Evolutionary conservation across 2,329 filamentous ascomycete genomes (phyloP).

Genomic region (Fusarium penzigii): DNA sequence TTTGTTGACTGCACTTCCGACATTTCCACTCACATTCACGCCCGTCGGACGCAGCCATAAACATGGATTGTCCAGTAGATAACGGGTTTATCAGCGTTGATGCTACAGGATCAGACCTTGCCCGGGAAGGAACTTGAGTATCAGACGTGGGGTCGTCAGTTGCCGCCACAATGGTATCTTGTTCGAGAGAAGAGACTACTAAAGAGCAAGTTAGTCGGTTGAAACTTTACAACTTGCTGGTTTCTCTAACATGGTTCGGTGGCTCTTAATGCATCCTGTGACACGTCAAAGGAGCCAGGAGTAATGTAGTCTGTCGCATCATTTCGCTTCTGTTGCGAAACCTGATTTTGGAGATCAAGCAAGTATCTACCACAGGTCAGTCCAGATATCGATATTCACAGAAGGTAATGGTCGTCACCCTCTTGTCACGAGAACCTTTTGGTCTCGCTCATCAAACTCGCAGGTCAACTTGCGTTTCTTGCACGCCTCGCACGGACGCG

Average conservation of each 20-base stretch:
- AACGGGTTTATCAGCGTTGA: slow-evolving; percentile 44
- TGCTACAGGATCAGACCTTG: slow-evolving; percentile 28
- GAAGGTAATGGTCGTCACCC: slow-evolving; percentile 34
- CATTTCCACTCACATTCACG: slow-evolving; percentile 40
- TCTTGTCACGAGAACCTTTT: slow-evolving; percentile 50
- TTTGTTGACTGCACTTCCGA: accelerated
- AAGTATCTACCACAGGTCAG: slow-evolving; percentile 32
- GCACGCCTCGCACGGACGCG: slow-evolving; percentile 35
- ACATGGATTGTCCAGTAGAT: slow-evolving; percentile 41
- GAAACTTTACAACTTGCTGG: too few relatives aligned
- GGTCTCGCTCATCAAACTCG: slow-evolving; percentile 43
- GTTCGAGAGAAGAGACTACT: neutral
- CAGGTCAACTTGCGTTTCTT: slow-evolving; percentile 34
- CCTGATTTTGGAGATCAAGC: slow-evolving; percentile 36
- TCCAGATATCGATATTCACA: slow-evolving; percentile 1
- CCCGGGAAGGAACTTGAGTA: slow-evolving; percentile 14
- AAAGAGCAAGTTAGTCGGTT: too few relatives aligned
- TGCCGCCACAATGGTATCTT: neutral
- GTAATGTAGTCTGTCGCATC: slow-evolving; percentile 22
- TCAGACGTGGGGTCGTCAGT: slow-evolving; percentile 19
- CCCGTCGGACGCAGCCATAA: slow-evolving; percentile 43
- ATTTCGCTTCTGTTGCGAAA: slow-evolving; percentile 10
- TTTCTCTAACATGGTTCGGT: slow-evolving; percentile 2
- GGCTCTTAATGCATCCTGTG: slow-evolving; percentile 17
- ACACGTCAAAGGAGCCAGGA: slow-evolving; percentile 23